Evolutionary conservation across 352 stramenopile genomes (phyloP), one percentile per base, ranked within the genome.

Genomic region (Globisporangium cylindrosporum): DNA sequence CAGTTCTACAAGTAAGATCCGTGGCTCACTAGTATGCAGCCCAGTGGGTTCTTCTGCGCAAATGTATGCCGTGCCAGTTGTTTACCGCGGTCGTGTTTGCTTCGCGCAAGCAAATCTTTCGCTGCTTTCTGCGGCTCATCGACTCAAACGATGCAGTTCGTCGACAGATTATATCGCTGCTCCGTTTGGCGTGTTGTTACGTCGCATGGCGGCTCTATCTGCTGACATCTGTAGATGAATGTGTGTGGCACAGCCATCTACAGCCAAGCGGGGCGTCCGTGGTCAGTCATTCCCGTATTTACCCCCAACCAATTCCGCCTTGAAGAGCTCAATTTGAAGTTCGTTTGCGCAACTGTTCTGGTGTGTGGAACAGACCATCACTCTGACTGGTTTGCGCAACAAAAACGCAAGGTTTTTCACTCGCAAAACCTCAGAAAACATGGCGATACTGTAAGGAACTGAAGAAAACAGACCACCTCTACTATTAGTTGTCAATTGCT

Each of bases 381-480:
- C 54, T 59, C 53, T 27, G 54, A 14, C 5, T 1, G n/a, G 54
- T 34, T 59, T 59, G 54, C 54, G 54, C 58, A 51, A 63, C 20
- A 48, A 53, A 63, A 29, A 32, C 38, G 32, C 20, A 43, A 63
- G 58, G 58, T 63, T 63, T 63, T 62, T 43, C n/a, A n/a, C 8
- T 24, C 15, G 8, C 32, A 51, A 64, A 48, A 54, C 41, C 58
- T 53, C 58, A 64, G 34, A 51, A 60, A 59, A 5, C 24, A 6
- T n/a, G 25, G 10, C 20, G n/a, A 55, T 55, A 55, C 48, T 27
- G 20, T 55, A 55, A n/a, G 48, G 8, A 57, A 32, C 15, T 20
- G 15, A 49, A n/a, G 15, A 49, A 49, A 49, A 49, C 18, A 9
- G 41, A 49, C 41, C 41, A 29, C 24, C 51, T 34, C 27, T 27